Conservation (phyloP, 2,329 filamentous ascomycete species). For the Penicillium griseofulvum region DNA sequence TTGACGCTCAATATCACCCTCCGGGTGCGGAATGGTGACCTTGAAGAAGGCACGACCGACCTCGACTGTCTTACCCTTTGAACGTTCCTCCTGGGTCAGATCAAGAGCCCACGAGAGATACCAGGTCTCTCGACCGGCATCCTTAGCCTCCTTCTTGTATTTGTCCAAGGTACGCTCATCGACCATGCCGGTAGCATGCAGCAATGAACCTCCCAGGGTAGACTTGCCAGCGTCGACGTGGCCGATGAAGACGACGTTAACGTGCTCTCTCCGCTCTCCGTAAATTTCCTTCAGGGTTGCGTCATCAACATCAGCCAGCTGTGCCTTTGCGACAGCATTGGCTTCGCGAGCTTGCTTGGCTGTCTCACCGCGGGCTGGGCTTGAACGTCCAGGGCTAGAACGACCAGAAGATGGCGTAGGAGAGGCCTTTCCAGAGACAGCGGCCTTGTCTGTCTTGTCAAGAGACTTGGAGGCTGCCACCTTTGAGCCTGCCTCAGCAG, state of each 20-base stretch:
- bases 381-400: constrained; percentile 74
- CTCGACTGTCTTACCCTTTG: constrained; percentile 97
- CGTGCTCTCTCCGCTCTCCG: constrained; percentile 73
- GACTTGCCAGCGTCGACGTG: constrained; percentile 99
- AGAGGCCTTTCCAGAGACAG: constrained; percentile 68
- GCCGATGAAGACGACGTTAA: constrained; percentile 97
- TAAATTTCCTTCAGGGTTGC: constrained; percentile 87
- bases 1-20: constrained; percentile 70
- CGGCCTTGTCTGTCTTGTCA: constrained; percentile 74
- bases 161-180: constrained; percentile 98
- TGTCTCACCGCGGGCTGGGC: constrained; percentile 62
- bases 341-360: constrained; percentile 63
- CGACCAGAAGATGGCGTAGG: constrained; percentile 80
- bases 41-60: constrained; percentile 95
- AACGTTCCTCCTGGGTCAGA: constrained; percentile 91
- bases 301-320: constrained; percentile 75
- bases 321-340: constrained; percentile 82
- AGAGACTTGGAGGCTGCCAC: constrained; percentile 85
- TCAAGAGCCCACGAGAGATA: constrained; percentile 98
- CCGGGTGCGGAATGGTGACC: constrained; percentile 52
- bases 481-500: constrained; percentile 70
- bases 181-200: constrained; percentile 97
- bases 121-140: constrained; percentile 95
- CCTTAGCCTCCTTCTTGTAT: constrained; percentile 95
- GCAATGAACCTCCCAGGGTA: constrained; percentile 87